phyloP scores from a whole-genome alignment of 2,329 filamentous ascomycete genomes.

The Tolypocladium amazonense region DNA sequence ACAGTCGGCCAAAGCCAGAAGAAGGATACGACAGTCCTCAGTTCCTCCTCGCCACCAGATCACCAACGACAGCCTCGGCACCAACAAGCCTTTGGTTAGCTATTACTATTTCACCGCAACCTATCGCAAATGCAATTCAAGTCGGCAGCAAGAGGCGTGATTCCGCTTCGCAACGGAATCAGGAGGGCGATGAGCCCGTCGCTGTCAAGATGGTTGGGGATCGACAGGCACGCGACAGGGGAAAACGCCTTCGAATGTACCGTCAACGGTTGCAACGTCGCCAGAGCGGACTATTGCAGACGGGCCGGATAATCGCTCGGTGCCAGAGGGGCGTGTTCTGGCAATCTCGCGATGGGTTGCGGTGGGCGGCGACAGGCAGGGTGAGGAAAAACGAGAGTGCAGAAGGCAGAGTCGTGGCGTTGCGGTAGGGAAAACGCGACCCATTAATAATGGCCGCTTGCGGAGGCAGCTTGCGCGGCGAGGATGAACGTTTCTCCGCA shows the following conservation, averaged over 20 bases:
- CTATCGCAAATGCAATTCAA: slow-evolving; percentile 1
- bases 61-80: slow-evolving; percentile 20
- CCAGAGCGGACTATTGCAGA: neutral
- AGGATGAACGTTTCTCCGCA: neutral
- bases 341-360: neutral
- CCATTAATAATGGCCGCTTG: neutral
- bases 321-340: neutral
- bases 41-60: slow-evolving; percentile 25
- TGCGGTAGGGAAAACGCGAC: neutral
- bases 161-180: neutral
- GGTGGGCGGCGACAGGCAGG: neutral
- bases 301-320: neutral
- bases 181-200: neutral
- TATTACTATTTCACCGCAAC: slow-evolving; percentile 4
- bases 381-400: neutral
- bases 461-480: neutral
- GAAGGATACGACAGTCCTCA: slow-evolving; percentile 20
- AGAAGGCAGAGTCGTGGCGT: neutral
- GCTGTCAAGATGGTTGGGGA: neutral
- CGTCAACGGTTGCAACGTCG: neutral
- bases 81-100: slow-evolving; percentile 19
- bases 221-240: neutral
- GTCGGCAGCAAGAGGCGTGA: neutral
- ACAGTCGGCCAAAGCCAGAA: slow-evolving; percentile 26
- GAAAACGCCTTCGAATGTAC: neutral